Percentiles rank a stretch among this genome's conserved stretches.
These are phyloP conservation scores for Quercus dentata DNA, from an alignment of 306 rosid genomes.

Conservation along the genomic window DNA sequence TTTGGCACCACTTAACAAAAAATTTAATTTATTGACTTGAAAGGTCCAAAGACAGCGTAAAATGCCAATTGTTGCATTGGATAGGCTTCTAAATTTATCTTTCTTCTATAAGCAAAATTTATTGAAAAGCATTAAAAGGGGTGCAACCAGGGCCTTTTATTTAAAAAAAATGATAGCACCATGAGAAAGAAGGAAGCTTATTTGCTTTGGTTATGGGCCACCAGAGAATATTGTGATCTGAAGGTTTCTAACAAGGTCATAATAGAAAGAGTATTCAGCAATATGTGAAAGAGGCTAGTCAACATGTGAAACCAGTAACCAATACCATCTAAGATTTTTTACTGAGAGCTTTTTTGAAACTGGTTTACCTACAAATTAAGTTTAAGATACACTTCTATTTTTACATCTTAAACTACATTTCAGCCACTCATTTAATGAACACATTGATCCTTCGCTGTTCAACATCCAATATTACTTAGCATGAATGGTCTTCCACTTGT, in stretches of 20 bases:
- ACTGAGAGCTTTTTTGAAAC: not conserved
- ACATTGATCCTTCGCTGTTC: not conserved
- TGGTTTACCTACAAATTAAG: not conserved
- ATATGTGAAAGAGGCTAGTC: not conserved
- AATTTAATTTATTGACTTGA: not conserved
- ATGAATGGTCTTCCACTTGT: not conserved
- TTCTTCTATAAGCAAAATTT: not conserved
- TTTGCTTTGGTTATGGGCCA: not conserved
- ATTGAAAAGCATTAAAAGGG: not conserved
- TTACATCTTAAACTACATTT: not conserved
- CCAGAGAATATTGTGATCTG: not conserved
- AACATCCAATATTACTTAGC: not conserved
- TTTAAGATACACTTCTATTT: not conserved
- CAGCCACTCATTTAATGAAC: not conserved
- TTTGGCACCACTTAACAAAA: not conserved
- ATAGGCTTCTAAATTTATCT: not conserved
- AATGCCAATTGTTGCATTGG: not conserved
- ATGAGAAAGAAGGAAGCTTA: not conserved
- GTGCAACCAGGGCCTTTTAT: not conserved
- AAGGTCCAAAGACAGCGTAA: not conserved
- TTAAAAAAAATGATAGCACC: not conserved
- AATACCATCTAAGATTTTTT: not conserved
- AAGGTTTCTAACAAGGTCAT: not conserved
- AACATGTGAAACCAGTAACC: not conserved
- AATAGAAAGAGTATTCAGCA: not conserved